Percentiles rank a stretch among this genome's conserved stretches.
These are phyloP conservation scores for Talaromyces sp. DNA, from an alignment of 2,329 filamentous ascomycete genomes.

Conservation along the genomic window DNA sequence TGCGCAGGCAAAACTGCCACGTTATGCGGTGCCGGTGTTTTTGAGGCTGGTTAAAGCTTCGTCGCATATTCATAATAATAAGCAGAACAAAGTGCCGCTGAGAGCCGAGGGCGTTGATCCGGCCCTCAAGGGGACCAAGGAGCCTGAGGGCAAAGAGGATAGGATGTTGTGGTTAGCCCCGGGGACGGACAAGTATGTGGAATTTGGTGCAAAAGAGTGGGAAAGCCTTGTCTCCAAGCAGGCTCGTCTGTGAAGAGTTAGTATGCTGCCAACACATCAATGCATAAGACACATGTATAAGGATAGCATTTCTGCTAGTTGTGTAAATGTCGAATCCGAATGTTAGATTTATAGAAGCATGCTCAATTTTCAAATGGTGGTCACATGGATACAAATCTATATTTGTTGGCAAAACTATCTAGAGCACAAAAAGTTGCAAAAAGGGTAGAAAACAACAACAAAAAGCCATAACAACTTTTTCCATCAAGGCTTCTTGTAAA, in stretches of 20 bases:
- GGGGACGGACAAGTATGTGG: slow-evolving; percentile 47
- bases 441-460: not conserved
- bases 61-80: slow-evolving; percentile 59
- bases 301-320: not conserved
- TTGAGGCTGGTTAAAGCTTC: slow-evolving; percentile 53
- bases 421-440: not conserved
- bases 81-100: slow-evolving; percentile 71
- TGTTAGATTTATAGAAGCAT: not conserved
- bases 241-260: slow-evolving; percentile 39
- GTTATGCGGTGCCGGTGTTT: slow-evolving; percentile 72
- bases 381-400: not conserved
- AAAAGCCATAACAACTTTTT: not conserved
- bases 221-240: slow-evolving; percentile 41
- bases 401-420: not conserved
- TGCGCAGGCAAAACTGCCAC: slow-evolving; percentile 56
- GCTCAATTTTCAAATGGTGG: not conserved
- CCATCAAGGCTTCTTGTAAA: not conserved
- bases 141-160: slow-evolving; percentile 39
- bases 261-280: not conserved
- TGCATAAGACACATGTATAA: not conserved
- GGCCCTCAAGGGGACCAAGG: slow-evolving; percentile 39
- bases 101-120: slow-evolving; percentile 63
- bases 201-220: slow-evolving; percentile 58
- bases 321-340: not conserved
- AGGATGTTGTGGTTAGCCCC: slow-evolving; percentile 48